Evolutionary conservation across 2,329 filamentous ascomycete species (phyloP), one percentile per base, ranked within the genome.

Genomic region (Neocucurbitaria cava): DNA sequence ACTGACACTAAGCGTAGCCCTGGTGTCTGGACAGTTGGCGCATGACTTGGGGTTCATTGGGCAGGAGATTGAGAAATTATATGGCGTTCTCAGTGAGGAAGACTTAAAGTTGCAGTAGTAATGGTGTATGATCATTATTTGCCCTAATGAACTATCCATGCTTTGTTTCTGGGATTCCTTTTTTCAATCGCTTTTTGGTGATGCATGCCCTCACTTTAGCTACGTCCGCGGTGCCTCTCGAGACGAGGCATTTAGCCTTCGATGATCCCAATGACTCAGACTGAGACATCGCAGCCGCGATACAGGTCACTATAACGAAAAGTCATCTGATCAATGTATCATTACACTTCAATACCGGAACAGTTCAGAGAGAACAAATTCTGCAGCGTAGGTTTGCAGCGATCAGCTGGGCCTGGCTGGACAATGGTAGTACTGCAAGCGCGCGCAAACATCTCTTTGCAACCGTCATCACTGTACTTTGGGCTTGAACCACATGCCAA

Each of bases 31-130:
- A 31, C 86, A 86, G 61, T 71, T 87, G 38, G 82, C 82, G 17
- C 77, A 80, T 38, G 83, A 86, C 56, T 85, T 87, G 46, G 76
- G 73, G 26, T 76, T 77, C n/a, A 79, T 85, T 24, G 79, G 83
- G 38, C 77, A 76, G 43, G 83, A 85, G 59, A 80, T 87, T 39
- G 83, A 87, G 58, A 80, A 79, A 56, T 68, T 89, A 17, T 88
- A 87, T 70, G 86, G 86, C 5, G 81, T 85, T 15, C 67, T 88
- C 51, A 81, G 85, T 69, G 86, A 88, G 68, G 85, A 88, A 62
- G 81, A 82, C 59, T 73, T 88, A 56, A 83, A 83, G 69, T 74
- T 88, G 40, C 68, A 73, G 49, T 75, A 70, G 49, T n/a, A n/a
- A 3, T n/a, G 4, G 13, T 4, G 15, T 17, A 35, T n/a, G n/a